Percentiles rank a stretch among this genome's conserved stretches.
Evolutionary conservation across 2,329 filamentous ascomycete species (phyloP).

Genomic region (Chaetomium olivaceum): DNA sequence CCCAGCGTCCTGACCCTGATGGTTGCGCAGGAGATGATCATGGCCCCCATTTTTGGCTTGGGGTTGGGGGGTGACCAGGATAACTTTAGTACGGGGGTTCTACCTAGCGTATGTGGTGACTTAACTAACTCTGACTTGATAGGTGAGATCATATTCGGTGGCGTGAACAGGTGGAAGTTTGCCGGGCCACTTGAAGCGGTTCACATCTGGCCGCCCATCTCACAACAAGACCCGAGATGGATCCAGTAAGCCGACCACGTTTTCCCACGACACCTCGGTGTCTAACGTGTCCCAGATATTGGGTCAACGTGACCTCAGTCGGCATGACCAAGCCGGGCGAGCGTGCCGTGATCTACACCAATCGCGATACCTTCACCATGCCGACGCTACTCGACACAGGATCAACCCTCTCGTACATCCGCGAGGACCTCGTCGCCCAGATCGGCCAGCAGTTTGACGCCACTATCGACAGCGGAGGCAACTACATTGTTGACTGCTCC

Average conservation of each 20-base stretch:
- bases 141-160: constrained; percentile 48
- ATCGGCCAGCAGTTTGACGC: constrained; percentile 42
- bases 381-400: constrained; percentile 62
- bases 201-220: constrained; percentile 40
- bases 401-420: constrained; percentile 63
- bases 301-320: constrained; percentile 43
- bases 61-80: constrained; percentile 39
- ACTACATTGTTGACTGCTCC: constrained; percentile 42
- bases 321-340: constrained; percentile 37
- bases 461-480: constrained; percentile 33
- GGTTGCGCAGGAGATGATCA: constrained; percentile 38
- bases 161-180: constrained; percentile 49
- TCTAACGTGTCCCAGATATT: constrained; percentile 35
- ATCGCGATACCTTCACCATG: constrained; percentile 38
- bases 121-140: neutral
- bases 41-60: constrained; percentile 42
- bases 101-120: neutral
- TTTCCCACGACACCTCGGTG: neutral
- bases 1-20: constrained; percentile 40
- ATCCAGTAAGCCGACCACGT: constrained; percentile 36
- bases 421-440: constrained; percentile 51
- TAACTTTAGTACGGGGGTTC: constrained; percentile 35
- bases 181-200: constrained; percentile 33
- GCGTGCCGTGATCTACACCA: constrained; percentile 34
- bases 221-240: constrained; percentile 38